Conservation (phyloP, 192 early-diverging fungal genomes). For the Backusella westeae region DNA sequence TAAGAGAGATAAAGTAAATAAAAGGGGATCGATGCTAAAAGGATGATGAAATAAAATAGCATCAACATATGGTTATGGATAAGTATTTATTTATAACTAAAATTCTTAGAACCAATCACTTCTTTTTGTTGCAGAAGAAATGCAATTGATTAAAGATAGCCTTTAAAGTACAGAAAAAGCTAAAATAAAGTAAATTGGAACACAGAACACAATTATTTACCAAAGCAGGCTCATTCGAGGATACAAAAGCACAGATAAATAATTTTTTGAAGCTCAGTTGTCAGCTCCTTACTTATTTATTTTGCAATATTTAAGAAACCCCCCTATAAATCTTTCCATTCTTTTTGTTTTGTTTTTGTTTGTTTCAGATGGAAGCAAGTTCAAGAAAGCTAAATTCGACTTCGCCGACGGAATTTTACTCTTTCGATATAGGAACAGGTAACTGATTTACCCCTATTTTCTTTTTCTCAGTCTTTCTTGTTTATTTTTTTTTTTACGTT, state of each 20-base stretch:
- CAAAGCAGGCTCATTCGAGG: neutral
- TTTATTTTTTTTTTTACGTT: neutral
- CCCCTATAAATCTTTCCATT: neutral
- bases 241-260: neutral
- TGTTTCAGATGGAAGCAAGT: slow-evolving; percentile 9
- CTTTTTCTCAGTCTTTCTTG: neutral
- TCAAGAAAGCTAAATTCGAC: slow-evolving; percentile 6
- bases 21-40: neutral
- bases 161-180: neutral
- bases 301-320: neutral
- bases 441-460: neutral
- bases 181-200: neutral
- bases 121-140: neutral
- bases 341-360: neutral
- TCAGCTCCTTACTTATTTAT: slow-evolving; percentile 4
- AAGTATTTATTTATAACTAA: neutral
- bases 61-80: neutral
- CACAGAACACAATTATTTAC: neutral
- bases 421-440: neutral
- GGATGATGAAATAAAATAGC: neutral
- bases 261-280: neutral
- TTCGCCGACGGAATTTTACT: neutral
- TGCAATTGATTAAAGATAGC: neutral
- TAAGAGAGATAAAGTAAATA: neutral
- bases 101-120: neutral